phyloP scores from a whole-genome alignment of 441 rosid species.

The Gossypium gossypioides region DNA sequence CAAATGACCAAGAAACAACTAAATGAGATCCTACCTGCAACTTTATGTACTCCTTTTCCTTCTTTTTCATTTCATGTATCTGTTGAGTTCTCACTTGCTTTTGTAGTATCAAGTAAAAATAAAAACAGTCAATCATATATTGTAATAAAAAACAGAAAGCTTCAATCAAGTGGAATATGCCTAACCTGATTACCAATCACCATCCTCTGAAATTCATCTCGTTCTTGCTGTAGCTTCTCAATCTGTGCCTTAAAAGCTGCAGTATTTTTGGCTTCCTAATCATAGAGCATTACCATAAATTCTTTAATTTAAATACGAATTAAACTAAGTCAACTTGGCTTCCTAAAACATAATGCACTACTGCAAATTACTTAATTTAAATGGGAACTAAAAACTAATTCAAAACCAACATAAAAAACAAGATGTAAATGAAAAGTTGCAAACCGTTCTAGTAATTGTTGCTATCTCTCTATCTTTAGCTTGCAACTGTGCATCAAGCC shows the following conservation, averaged over 20 bases:
- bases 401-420: neutral
- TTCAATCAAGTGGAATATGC: neutral
- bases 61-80: slow-evolving; percentile 96
- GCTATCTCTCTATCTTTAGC: slow-evolving; percentile 93
- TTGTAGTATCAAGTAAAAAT: slow-evolving; percentile 22
- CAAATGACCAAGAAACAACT: neutral
- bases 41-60: slow-evolving; percentile 90
- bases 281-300: neutral
- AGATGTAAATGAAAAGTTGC: slow-evolving; percentile 18
- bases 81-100: slow-evolving; percentile 98
- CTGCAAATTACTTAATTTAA: slow-evolving; percentile 11
- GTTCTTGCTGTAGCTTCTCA: slow-evolving; percentile 88
- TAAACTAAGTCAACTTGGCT: slow-evolving; percentile 37
- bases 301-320: slow-evolving; percentile 12
- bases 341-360: slow-evolving; percentile 37
- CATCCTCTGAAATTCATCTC: slow-evolving; percentile 98
- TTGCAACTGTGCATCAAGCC: slow-evolving; percentile 72
- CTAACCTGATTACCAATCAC: slow-evolving; percentile 93
- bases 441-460: slow-evolving; percentile 77
- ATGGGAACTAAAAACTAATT: neutral
- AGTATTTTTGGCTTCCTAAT: slow-evolving; percentile 80
- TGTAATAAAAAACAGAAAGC: slow-evolving; percentile 1
- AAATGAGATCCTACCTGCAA: slow-evolving; percentile 52
- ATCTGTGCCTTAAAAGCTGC: slow-evolving; percentile 87
- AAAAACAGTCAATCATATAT: slow-evolving; percentile 11